A percentile compares a stretch with the other conserved stretches of the same genome.
Evolutionary conservation across 2,329 filamentous ascomycete species (phyloP).

Genomic region (Elsinoe fawcettii): DNA sequence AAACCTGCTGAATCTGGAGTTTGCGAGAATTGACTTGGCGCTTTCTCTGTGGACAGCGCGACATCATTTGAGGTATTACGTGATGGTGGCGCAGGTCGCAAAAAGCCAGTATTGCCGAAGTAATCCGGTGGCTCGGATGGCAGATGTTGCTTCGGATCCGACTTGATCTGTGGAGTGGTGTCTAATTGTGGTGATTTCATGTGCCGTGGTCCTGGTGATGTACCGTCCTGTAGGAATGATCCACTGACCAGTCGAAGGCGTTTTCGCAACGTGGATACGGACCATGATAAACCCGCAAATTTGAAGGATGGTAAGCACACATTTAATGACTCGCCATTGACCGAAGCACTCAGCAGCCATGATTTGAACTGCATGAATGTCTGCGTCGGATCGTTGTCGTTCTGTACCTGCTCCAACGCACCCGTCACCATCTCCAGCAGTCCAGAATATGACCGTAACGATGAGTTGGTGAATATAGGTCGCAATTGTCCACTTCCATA

Average conservation of each 20-base stretch:
- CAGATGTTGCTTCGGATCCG: constrained; percentile 1
- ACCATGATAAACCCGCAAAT: constrained; percentile 63
- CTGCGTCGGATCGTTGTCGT: constrained; percentile 32
- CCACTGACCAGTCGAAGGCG: constrained; percentile 63
- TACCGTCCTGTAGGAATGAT: constrained; percentile 25
- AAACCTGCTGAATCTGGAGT: background rate
- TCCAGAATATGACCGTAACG: constrained; percentile 51
- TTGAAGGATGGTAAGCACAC: constrained; percentile 47
- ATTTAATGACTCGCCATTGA: constrained; percentile 46
- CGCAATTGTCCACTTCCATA: constrained; percentile 48
- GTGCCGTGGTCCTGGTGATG: constrained; percentile 5
- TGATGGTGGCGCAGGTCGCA: constrained; percentile 13
- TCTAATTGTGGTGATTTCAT: constrained; percentile 17
- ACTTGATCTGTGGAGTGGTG: background rate
- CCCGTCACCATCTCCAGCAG: constrained; percentile 52
- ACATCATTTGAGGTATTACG: background rate
- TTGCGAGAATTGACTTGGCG: background rate
- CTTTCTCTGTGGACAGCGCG: constrained; percentile 12
- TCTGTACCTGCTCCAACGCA: constrained; percentile 30
- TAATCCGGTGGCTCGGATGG: constrained; percentile 34
- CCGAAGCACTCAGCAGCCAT: constrained; percentile 57
- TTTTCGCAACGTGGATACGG: constrained; percentile 59
- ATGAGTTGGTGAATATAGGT: constrained; percentile 61
- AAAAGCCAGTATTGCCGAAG: constrained; percentile 31
- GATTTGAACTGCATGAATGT: constrained; percentile 58